A percentile compares a stretch with the other conserved stretches of the same genome.
Conservation (phyloP, 192 early-diverging fungal genomes). For the Mortierella claussenii region DNA sequence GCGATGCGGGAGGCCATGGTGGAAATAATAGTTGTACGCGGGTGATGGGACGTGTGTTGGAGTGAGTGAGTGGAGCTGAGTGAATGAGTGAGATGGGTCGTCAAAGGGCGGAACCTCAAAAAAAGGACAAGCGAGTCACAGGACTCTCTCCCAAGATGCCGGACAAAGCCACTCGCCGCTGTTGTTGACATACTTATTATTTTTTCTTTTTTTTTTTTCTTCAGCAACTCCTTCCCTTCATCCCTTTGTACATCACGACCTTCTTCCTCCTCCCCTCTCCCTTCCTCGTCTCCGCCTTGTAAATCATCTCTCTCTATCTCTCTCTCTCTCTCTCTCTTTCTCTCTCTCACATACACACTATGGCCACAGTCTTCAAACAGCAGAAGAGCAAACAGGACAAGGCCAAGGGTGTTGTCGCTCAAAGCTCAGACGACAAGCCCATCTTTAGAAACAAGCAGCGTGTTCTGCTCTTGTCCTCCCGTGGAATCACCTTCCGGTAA, state of each 20-base stretch:
- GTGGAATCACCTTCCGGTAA: slow-evolving; percentile 88
- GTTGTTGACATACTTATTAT: too few species aligned
- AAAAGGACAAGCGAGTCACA: too few species aligned
- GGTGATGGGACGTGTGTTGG: background rate
- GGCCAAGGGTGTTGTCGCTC: slow-evolving; percentile 36
- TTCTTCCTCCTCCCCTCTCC: too few species aligned
- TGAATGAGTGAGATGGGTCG: too few species aligned
- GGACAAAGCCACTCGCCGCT: too few species aligned
- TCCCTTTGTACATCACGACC: too few species aligned
- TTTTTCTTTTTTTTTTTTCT: background rate
- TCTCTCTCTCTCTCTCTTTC: background rate
- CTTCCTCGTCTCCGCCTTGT: too few species aligned
- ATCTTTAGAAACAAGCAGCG: slow-evolving; percentile 87
- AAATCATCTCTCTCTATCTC: background rate
- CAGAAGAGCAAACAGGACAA: slow-evolving; percentile 47
- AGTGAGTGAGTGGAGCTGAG: slow-evolving; percentile 6
- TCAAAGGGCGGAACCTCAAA: too few species aligned
- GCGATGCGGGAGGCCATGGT: slow-evolving; percentile 50
- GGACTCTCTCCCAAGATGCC: too few species aligned
- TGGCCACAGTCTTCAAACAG: slow-evolving; percentile 47
- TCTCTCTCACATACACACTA: slow-evolving; percentile 7
- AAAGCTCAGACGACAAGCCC: slow-evolving; percentile 56
- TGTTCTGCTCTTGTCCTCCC: slow-evolving; percentile 87
- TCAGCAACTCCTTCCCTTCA: background rate
- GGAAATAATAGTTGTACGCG: too few species aligned